Evolutionary conservation across 208 protist species (phyloP), one percentile per base, ranked within the genome.

Genomic region (Crithidia mellificae): DNA sequence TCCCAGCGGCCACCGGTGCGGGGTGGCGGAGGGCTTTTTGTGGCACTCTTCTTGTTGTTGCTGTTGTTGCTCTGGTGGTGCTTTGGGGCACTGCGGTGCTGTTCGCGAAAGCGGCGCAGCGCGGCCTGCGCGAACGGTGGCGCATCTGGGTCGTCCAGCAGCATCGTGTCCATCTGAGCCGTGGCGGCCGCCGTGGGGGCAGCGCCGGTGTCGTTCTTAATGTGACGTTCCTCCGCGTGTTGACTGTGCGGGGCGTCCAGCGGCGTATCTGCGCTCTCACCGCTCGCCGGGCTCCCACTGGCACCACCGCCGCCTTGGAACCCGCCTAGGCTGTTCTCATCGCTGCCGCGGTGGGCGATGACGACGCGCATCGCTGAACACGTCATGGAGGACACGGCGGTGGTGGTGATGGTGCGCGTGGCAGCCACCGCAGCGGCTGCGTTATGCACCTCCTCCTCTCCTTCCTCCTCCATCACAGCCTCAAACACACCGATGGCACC

Each of bases 61-160:
- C 1, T 38, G 49, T 8, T 38, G 6, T 20, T 24, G 25, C 3
- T 9, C 11, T 41, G n/a, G 9, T 29, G 46, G 41, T 46, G 41
- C 4, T n/a, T 17, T 20, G 41, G 12, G 17, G 4, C 17, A 17
- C 22, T 51, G 20, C 20, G 6, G 55, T 30, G 7, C 39, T 56
- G 58, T 36, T 41, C 32, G 46, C 54, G 38, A 19, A 66, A 36
- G 25, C 51, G 57, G 22, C 55, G 49, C 43, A 43, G 22, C 19
- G 68, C 68, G 6, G 59, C 68, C 59, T 54, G 56, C 9, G 68
- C 68, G 38, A 66, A 66, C 6, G 68, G 68, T 11, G 68, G 68
- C 19, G 68, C 68, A n/a, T 74, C 68, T 2, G 68, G 68, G 43
- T 74, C 50, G 24, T 66, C 68, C 17, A 74, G 52, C 43, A 74